phyloP scores from a whole-genome alignment of 1,284 basidiomycete genomes.

The Rhodotorula sp. region DNA sequence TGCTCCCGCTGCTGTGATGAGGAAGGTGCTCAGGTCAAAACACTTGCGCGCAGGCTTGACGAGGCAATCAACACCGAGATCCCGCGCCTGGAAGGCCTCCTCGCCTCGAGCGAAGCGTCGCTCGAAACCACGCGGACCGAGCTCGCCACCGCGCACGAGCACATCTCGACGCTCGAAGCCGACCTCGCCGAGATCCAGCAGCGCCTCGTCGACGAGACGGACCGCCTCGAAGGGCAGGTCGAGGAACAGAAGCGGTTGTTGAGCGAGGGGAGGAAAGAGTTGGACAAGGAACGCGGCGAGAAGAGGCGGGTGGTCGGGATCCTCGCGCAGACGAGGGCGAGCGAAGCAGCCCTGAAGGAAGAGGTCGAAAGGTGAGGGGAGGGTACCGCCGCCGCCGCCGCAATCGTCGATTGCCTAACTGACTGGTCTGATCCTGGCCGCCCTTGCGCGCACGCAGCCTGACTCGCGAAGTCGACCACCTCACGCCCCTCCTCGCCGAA shows the following conservation, averaged over 20 bases:
- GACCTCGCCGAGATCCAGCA: slow-evolving; percentile 10
- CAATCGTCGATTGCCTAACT: neutral
- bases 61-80: slow-evolving; percentile 26
- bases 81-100: slow-evolving; percentile 13
- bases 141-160: neutral
- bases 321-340: slow-evolving; percentile 25
- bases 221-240: slow-evolving; percentile 23
- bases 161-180: neutral
- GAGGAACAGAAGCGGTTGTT: slow-evolving; percentile 24
- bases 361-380: slow-evolving; percentile 24
- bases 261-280: slow-evolving; percentile 8
- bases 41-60: slow-evolving; percentile 14
- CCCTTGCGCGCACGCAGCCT: slow-evolving; percentile 3
- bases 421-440: neutral
- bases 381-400: too few relatives aligned
- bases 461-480: neutral
- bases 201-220: slow-evolving; percentile 12
- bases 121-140: neutral
- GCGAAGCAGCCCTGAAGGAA: slow-evolving; percentile 20
- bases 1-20: neutral
- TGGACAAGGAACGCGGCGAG: slow-evolving; percentile 19
- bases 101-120: slow-evolving; percentile 2
- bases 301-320: slow-evolving; percentile 23
- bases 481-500: slow-evolving; percentile 10
- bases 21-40: neutral